A percentile compares a stretch with the other conserved stretches of the same genome.
Conservation (phyloP, 805 yeast genomes). For the Candida maltosa region DNA sequence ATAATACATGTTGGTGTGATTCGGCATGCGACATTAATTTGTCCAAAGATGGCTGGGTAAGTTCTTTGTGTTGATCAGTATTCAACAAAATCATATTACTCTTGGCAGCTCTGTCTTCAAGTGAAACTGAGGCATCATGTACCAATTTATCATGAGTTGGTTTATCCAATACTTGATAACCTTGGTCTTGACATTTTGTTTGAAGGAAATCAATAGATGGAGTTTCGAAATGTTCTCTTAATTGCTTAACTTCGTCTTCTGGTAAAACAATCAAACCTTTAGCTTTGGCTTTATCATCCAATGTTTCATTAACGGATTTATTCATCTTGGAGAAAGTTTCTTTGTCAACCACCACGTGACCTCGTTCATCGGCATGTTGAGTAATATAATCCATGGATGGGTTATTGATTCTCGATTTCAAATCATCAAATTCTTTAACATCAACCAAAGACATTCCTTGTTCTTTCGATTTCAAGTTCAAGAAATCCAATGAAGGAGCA, state of each 20-base stretch:
- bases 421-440: neutral
- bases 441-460: constrained; percentile 1
- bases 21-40: constrained; percentile 4
- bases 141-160: constrained; percentile 8
- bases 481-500: neutral
- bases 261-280: constrained; percentile 11
- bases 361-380: constrained; percentile 7
- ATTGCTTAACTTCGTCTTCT: constrained; percentile 9
- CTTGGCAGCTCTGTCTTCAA: constrained; percentile 14
- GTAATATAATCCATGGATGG: constrained; percentile 9
- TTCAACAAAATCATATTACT: constrained; percentile 14
- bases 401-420: constrained; percentile 12
- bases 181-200: neutral
- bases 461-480: constrained; percentile 1
- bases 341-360: constrained; percentile 11
- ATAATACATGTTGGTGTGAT: constrained; percentile 8
- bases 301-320: constrained; percentile 6
- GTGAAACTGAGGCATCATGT: constrained; percentile 8
- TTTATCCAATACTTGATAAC: neutral
- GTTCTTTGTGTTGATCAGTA: constrained; percentile 8
- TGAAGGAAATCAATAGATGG: too few relatives aligned
- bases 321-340: constrained; percentile 10
- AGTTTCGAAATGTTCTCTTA: constrained; percentile 13
- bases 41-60: constrained; percentile 6
- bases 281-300: constrained; percentile 9